Base-by-base conservation (phyloP, 2,329 filamentous ascomycete species). In the Colletotrichum godetiae region DNA sequence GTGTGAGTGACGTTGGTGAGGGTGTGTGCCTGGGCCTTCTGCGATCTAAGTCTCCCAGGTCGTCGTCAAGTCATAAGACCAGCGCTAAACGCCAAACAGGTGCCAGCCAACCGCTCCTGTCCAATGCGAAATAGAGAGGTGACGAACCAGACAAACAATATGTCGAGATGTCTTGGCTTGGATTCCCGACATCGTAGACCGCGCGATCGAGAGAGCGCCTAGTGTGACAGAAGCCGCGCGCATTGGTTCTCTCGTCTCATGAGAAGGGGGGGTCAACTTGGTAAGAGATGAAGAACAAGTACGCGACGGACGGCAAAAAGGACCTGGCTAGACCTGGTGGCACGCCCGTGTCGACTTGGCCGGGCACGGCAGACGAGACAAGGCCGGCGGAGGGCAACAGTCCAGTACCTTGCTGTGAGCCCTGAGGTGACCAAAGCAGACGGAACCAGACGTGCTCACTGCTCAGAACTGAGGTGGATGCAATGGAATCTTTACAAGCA, bases 191-290 rank as follows among this genome's bases (percentile, higher is more conserved):
- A 35, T 19, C 7, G n/a, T 24, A 12, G 13, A 56, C 49, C 35
- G 60, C 67, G 60, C 67, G 60, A 61, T 27, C 55, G 46, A 66
- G 60, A 37, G 22, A 35, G 46, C 53, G 67, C 19, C 52, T 57
- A 10, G 61, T 64, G 60, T 66, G 56, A 56, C n/a, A 53, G 60
- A 56, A 70, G 56, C 56, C 55, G 60, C 71, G 60, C 67, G 71
- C 71, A 73, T 73, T 66, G 67, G 61, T 35, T 33, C 33, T 57
- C 55, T 64, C 52, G 66, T 73, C 66, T 73, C 66, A 46, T 58
- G 35, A 64, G 35, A 52, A 42, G 55, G 52, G 29, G 46, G 31
- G 12, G 60, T 46, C 24, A 33, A 19, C 24, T 29, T 33, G 37
- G 13, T 22, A n/a, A 27, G 27, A 15, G 33, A 24, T 7, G 24